phyloP scores from a whole-genome alignment of 129 eudicot species.

The Centaurea solstitialis region DNA sequence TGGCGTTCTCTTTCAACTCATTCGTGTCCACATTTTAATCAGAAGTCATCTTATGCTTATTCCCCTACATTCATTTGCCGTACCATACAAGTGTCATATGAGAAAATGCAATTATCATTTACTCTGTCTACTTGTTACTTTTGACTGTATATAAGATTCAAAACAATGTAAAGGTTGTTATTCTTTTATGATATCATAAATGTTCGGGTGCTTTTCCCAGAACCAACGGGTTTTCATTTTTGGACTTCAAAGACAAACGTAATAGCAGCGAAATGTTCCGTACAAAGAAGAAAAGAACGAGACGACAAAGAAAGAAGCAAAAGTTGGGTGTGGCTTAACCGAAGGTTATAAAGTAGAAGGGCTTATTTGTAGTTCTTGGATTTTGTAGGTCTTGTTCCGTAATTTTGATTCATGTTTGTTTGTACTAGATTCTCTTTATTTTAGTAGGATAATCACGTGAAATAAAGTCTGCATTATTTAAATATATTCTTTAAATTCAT shows the following conservation, averaged over 20 bases:
- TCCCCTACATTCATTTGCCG: neutral
- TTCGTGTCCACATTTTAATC: neutral
- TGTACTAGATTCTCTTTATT: neutral
- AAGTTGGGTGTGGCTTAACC: neutral
- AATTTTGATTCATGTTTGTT: neutral
- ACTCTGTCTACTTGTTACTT: conserved; percentile 1
- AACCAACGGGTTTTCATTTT: neutral
- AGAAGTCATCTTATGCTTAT: neutral
- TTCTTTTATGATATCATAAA: neutral
- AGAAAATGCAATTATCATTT: neutral
- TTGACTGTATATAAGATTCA: neutral
- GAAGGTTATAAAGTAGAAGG: neutral
- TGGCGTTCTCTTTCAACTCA: neutral
- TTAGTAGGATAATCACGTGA: neutral
- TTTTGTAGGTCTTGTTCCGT: conserved; percentile 2
- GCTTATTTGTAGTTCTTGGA: conserved; percentile 9
- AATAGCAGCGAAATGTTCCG: neutral
- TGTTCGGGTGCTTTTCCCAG: neutral
- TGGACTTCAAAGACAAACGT: neutral
- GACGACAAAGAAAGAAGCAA: neutral
- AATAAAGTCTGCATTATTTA: neutral
- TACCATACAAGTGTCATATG: neutral
- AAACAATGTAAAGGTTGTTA: neutral
- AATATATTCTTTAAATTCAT: too few relatives aligned
- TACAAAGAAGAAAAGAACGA: conserved; percentile 17